Conservation (phyloP, 179 eudicot species). For the Spergularia azorica region DNA sequence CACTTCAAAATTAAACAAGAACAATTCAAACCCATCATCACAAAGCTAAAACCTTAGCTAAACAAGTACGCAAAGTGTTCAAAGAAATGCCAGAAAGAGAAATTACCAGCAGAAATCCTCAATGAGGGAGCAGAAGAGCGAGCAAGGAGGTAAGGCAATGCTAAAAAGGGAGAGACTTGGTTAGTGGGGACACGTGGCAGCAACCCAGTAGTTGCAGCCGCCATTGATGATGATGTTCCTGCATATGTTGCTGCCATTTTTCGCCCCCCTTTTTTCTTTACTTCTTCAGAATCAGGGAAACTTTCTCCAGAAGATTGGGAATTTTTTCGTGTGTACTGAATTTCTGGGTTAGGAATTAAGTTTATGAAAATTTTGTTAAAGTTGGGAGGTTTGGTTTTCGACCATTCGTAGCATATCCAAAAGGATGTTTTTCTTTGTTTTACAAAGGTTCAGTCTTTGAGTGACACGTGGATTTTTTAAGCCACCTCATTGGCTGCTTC, state of each 20-base stretch:
- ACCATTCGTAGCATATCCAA: slow-evolving; percentile 41
- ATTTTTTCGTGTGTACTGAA: neutral
- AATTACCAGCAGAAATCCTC: slow-evolving; percentile 52
- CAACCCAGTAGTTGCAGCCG: slow-evolving; percentile 66
- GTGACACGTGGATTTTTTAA: slow-evolving; percentile 44
- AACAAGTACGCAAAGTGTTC: slow-evolving; percentile 21
- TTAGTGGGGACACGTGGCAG: slow-evolving; percentile 48
- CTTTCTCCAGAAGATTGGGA: neutral
- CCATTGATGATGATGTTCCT: slow-evolving; percentile 57
- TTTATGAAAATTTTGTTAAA: slow-evolving; percentile 3
- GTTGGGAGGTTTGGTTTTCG: slow-evolving; percentile 26
- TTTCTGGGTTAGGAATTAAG: slow-evolving; percentile 5
- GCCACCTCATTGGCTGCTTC: slow-evolving; percentile 44
- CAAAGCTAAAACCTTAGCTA: too few relatives aligned
- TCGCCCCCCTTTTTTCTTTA: neutral
- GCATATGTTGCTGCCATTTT: slow-evolving; percentile 42
- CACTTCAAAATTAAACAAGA: neutral
- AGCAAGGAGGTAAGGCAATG: slow-evolving; percentile 51
- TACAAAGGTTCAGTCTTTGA: slow-evolving; percentile 10
- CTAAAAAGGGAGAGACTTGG: slow-evolving; percentile 43
- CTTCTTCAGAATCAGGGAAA: neutral
- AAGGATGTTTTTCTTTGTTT: slow-evolving; percentile 2
- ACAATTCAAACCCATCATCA: neutral
- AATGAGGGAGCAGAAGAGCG: slow-evolving; percentile 34
- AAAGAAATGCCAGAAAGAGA: slow-evolving; percentile 40